Base-by-base conservation (phyloP, 2,329 filamentous ascomycete species). In the Ceratocystis huliohia region DNA sequence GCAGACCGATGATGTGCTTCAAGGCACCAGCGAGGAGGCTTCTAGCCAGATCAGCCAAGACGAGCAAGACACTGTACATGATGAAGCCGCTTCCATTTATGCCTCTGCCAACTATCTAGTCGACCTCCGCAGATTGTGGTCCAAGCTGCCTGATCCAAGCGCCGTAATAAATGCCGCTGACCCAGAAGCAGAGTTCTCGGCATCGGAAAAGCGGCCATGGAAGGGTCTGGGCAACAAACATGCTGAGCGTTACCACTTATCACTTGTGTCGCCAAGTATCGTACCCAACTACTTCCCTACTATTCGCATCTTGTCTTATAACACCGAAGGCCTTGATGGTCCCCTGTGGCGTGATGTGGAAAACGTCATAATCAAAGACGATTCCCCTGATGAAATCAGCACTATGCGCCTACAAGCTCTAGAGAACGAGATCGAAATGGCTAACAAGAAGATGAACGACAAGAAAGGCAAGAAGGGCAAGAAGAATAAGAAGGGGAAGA, bases 261-360 rank as follows among this genome's bases (percentile, higher is more conserved):
- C 89, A 0, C 78, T 94, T 30, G 87, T 97, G 66, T 84, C 87
- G 61, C 89, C 93, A 0, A 97, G 92, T 73, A 79, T 99, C 46
- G 89, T 97, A 7, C 94, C 93, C 5, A 96, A 94, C 73, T 96
- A 91, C 75, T 94, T 92, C 70, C 94, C 93, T 0, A 91, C 89
- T 0, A 76, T 96, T 41, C 84, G 92, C n/a, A 82, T 99, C n/a
- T 80, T 93, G 70, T 90, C 96, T 72, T 99, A 97, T 79, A 97
- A 99, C 74, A 90, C 90, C 65, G 89, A 81, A 0, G 90, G 91
- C 0, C 74, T 96, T 2, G 88, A 91, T 69, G 72, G 84, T 64
- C 84, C 82, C 82, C 46, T 65, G 7, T 65, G 69, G 22, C 46
- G 68, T 4, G 53, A 68, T 17, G 41, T 66, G 2, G 56, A 59